A percentile compares a stretch with the other conserved stretches of the same genome.
Conservation (phyloP, 208 protist species). For the Trypanosoma boissoni region DNA sequence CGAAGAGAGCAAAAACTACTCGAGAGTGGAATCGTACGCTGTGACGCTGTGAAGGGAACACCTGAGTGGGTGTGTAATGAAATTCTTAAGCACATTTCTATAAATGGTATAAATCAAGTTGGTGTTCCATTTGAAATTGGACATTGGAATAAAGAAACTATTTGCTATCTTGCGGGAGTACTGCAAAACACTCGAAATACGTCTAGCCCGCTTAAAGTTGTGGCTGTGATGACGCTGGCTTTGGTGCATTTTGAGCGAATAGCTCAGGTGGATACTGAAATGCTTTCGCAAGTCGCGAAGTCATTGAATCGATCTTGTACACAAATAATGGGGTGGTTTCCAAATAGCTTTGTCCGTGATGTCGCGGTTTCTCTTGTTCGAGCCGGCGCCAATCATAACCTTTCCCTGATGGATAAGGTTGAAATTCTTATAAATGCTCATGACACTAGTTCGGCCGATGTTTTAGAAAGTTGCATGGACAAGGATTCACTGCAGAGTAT, state of each 20-base stretch:
- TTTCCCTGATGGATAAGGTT: conserved; percentile 57
- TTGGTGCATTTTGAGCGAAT: conserved; percentile 62
- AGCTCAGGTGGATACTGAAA: conserved; percentile 36
- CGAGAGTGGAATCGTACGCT: conserved; percentile 30
- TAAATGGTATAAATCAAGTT: conserved; percentile 60
- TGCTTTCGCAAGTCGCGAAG: conserved; percentile 47
- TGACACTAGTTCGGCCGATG: conserved; percentile 11
- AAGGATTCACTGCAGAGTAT: conserved; percentile 29
- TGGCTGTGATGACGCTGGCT: conserved; percentile 56
- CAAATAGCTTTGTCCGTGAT: conserved; percentile 47
- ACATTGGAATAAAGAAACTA: conserved; percentile 37
- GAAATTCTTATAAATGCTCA: conserved; percentile 58
- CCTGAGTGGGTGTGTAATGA: conserved; percentile 58
- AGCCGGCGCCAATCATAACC: conserved; percentile 40
- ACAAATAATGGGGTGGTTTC: conserved; percentile 49
- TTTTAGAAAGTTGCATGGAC: conserved; percentile 22
- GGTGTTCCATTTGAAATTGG: conserved; percentile 54
- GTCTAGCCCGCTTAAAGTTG: conserved; percentile 44
- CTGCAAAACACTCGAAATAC: conserved; percentile 30
- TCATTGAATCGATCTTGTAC: conserved; percentile 59
- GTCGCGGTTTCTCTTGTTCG: conserved; percentile 42
- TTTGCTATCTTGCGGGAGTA: conserved; percentile 34
- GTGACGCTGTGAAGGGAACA: conserved; percentile 26
- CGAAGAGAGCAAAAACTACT: conserved; percentile 39
- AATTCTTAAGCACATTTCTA: conserved; percentile 60